These are phyloP conservation scores for Aotearoamyces nothofagi DNA, from an alignment of 2,329 filamentous ascomycete genomes.

Conservation along the genomic window DNA sequence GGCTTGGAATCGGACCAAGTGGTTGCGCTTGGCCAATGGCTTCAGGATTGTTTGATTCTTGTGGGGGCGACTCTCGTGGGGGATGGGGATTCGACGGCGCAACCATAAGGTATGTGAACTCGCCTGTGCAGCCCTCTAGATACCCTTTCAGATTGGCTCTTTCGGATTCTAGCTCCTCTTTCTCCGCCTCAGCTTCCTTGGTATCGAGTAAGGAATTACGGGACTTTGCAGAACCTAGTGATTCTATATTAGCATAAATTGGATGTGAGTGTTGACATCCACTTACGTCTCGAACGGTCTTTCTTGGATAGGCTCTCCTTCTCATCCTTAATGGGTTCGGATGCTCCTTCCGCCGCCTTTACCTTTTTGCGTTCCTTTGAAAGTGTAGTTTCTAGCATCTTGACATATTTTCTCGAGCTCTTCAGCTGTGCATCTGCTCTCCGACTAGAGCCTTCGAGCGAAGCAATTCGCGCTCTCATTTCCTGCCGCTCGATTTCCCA, in stretches of 20 bases:
- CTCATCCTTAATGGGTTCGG: slow-evolving; percentile 18
- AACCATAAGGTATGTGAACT: slow-evolving; percentile 54
- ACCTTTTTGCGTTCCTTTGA: slow-evolving; percentile 69
- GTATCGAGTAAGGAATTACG: slow-evolving; percentile 24
- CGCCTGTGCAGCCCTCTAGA: slow-evolving; percentile 50
- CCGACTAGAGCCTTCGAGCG: slow-evolving; percentile 77
- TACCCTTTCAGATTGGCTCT: slow-evolving; percentile 38
- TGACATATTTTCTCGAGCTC: slow-evolving; percentile 78
- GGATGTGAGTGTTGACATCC: too few relatives aligned
- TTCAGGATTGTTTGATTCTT: slow-evolving; percentile 16
- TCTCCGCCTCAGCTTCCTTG: slow-evolving; percentile 27
- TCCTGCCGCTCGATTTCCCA: slow-evolving; percentile 99
- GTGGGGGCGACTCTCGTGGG: slow-evolving; percentile 45
- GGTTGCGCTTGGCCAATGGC: slow-evolving; percentile 28
- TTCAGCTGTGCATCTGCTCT: slow-evolving; percentile 81
- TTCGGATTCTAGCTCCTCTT: slow-evolving; percentile 21
- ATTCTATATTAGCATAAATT: too few relatives aligned
- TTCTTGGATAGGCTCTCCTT: slow-evolving; percentile 39
- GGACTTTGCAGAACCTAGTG: too few relatives aligned
- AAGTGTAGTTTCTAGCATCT: slow-evolving; percentile 76
- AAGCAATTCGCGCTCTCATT: slow-evolving; percentile 95
- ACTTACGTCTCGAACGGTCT: slow-evolving; percentile 40
- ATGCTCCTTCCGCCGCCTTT: slow-evolving; percentile 30
- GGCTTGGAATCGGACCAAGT: slow-evolving; percentile 28
- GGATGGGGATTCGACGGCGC: slow-evolving; percentile 50